These are phyloP conservation scores for Boletus tylopilopsis DNA, from an alignment of 768 basidiomycete species.

Conservation along the genomic window DNA sequence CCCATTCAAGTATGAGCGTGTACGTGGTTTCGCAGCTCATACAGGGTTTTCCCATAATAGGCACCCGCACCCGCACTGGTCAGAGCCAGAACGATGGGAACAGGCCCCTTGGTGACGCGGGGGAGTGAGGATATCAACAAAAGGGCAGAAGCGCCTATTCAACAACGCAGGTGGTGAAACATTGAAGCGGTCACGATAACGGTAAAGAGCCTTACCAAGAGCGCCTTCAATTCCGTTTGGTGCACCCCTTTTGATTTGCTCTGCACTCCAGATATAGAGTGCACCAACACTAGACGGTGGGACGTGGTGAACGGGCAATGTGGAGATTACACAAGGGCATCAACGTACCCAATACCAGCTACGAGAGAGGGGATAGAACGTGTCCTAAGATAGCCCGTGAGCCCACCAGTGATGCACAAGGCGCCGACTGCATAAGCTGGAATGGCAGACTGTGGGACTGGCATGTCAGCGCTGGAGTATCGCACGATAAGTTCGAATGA, in stretches of 20 bases:
- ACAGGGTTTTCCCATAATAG: constrained; percentile 67
- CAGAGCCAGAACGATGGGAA: constrained; percentile 59
- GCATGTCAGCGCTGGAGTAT: constrained; percentile 21
- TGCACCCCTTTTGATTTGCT: constrained; percentile 68
- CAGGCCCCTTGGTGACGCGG: constrained; percentile 67
- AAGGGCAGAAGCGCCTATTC: constrained; percentile 68
- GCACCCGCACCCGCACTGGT: constrained; percentile 57
- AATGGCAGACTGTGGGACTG: constrained; percentile 61
- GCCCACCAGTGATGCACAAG: constrained; percentile 73
- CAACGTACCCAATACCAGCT: constrained; percentile 70
- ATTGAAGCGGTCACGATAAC: background rate
- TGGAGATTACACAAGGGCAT: background rate
- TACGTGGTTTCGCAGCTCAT: constrained; percentile 29
- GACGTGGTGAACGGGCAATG: background rate
- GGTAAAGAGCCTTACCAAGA: constrained; percentile 48
- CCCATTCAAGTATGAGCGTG: constrained; percentile 6
- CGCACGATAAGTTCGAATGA: constrained; percentile 1
- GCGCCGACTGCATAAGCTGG: constrained; percentile 76
- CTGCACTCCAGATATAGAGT: constrained; percentile 76
- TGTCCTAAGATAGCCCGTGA: constrained; percentile 67
- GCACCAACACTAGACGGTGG: constrained; percentile 57
- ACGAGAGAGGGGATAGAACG: constrained; percentile 80
- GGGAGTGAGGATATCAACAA: constrained; percentile 73
- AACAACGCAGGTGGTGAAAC: background rate
- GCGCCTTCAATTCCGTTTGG: constrained; percentile 76